Conservation (phyloP, 1,139 yeast genomes). For the Blastobotrys buckinghamii region DNA sequence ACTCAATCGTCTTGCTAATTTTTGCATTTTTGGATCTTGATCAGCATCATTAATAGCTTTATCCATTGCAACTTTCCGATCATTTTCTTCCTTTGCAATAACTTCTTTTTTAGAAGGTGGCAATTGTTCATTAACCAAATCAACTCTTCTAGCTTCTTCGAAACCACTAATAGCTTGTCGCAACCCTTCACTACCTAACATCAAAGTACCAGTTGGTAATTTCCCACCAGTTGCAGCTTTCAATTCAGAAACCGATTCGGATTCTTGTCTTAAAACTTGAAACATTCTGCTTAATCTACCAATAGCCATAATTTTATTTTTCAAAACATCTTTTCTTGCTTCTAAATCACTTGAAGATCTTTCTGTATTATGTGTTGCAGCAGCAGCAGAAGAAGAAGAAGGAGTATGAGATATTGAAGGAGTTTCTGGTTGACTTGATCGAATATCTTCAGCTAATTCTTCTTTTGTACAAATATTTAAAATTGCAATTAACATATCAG, state of each 20-base stretch:
- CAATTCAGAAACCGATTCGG: conserved; percentile 79
- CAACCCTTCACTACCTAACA: conserved; percentile 79
- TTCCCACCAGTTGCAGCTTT: conserved; percentile 63
- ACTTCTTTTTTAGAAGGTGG: conserved; percentile 75
- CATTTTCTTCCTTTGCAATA: conserved; percentile 41
- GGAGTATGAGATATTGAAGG: conserved; percentile 8
- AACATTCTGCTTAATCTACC: conserved; percentile 94
- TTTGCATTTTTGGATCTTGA: conserved; percentile 31
- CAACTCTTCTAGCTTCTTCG: conserved; percentile 81
- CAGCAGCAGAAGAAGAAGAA: neutral
- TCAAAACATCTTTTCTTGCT: conserved; percentile 55
- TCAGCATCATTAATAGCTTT: conserved; percentile 42
- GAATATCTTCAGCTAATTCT: conserved; percentile 68
- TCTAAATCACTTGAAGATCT: conserved; percentile 18
- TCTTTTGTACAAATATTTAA: conserved; percentile 93
- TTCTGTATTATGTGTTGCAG: too few species aligned
- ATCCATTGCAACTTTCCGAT: conserved; percentile 39
- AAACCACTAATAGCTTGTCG: conserved; percentile 64
- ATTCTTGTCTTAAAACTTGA: conserved; percentile 80
- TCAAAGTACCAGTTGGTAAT: conserved; percentile 81
- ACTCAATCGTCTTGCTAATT: conserved; percentile 32
- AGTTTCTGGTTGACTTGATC: conserved; percentile 7
- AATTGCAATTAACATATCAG: conserved; percentile 88
- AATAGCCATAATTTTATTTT: conserved; percentile 89
- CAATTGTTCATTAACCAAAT: conserved; percentile 75